Conservation (phyloP, 441 rosid species). For the Sinapis alba region DNA sequence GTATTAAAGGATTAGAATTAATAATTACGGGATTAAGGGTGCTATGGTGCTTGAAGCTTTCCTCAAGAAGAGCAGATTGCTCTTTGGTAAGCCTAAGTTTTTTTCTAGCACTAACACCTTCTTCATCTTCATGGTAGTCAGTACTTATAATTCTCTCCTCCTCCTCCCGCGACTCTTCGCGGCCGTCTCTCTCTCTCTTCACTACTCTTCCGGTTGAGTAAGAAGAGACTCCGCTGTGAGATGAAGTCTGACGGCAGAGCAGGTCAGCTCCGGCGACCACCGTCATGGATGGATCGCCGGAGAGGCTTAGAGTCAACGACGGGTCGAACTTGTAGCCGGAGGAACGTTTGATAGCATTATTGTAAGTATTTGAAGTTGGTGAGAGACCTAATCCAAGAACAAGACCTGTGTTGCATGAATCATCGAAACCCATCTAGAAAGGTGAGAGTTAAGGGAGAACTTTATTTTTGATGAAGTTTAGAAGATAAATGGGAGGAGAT, state of each 20-base stretch:
- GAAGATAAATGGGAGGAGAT: slow-evolving; percentile 39
- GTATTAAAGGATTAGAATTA: slow-evolving; percentile 1
- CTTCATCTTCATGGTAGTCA: slow-evolving; percentile 66
- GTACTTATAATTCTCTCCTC: slow-evolving; percentile 44
- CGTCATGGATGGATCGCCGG: slow-evolving; percentile 42
- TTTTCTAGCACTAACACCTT: slow-evolving; percentile 59
- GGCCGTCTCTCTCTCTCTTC: slow-evolving; percentile 75
- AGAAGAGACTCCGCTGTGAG: slow-evolving; percentile 78
- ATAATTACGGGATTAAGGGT: slow-evolving; percentile 69
- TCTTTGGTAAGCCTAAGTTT: slow-evolving; percentile 74
- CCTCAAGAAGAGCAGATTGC: slow-evolving; percentile 68
- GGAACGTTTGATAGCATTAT: slow-evolving; percentile 35
- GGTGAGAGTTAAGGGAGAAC: neutral
- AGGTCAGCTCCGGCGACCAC: slow-evolving; percentile 37
- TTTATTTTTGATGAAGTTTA: slow-evolving; percentile 29
- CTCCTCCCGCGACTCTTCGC: slow-evolving; percentile 45
- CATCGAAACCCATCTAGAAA: slow-evolving; percentile 62
- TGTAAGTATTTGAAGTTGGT: slow-evolving; percentile 33
- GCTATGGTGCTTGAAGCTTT: slow-evolving; percentile 76
- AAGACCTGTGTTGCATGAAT: slow-evolving; percentile 65
- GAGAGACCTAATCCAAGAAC: slow-evolving; percentile 74
- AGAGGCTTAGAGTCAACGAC: slow-evolving; percentile 64
- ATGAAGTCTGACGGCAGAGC: slow-evolving; percentile 55
- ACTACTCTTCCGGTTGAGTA: slow-evolving; percentile 70
- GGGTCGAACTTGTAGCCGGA: slow-evolving; percentile 48